phyloP scores from a whole-genome alignment of 257 asterid genomes.

The Primulina huaijiensis region DNA sequence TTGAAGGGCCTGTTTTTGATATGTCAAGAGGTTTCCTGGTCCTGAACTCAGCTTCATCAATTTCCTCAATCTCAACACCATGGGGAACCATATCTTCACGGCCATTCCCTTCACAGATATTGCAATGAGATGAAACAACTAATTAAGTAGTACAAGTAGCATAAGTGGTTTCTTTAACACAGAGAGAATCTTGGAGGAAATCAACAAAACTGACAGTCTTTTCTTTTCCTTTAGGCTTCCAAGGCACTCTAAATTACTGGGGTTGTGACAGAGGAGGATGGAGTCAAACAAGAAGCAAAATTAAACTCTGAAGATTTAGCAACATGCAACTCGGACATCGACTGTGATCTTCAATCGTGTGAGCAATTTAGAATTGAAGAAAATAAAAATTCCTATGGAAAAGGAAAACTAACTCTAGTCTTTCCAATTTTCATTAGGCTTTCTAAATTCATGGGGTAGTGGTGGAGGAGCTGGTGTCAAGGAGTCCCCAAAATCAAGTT shows the following conservation, averaged over 20 bases:
- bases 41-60: slow-evolving; percentile 1
- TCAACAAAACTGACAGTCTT: not conserved
- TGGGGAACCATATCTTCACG: not conserved
- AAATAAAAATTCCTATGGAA: not conserved
- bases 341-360: not conserved
- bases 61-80: not conserved
- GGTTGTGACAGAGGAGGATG: not conserved
- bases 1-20: slow-evolving; percentile 16
- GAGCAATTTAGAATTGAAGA: not conserved
- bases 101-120: slow-evolving; percentile 18
- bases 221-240: not conserved
- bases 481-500: not conserved
- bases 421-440: not conserved
- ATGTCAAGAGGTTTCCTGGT: not conserved
- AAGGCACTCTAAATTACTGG: not conserved
- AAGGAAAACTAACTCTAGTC: not conserved
- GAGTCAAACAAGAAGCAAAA: no score
- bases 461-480: not conserved
- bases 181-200: not conserved
- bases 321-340: not conserved
- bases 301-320: not conserved
- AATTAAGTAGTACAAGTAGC: not conserved
- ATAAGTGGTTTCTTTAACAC: not conserved
- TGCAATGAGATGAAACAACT: not conserved
- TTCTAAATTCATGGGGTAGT: not conserved